These are phyloP conservation scores for Globisporangium cystogenes DNA, from an alignment of 352 stramenopile species.

Conservation along the genomic window DNA sequence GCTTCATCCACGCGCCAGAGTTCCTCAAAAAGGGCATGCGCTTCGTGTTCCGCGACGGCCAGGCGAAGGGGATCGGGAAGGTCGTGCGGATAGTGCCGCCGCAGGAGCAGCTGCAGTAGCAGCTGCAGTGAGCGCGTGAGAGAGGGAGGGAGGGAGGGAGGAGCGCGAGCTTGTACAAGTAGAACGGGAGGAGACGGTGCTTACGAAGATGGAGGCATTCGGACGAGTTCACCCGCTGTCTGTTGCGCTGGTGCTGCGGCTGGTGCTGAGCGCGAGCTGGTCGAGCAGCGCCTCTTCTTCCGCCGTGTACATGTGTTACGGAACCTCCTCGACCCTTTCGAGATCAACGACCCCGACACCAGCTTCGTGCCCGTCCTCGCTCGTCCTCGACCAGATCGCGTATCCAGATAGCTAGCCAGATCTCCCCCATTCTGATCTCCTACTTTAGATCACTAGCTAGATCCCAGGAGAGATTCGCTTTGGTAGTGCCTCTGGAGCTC, in stretches of 20 bases:
- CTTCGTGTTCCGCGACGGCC: conserved; percentile 98
- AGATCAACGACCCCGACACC: too few species aligned
- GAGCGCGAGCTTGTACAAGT: neutral
- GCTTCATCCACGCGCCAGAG: conserved; percentile 90
- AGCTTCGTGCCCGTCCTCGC: too few species aligned
- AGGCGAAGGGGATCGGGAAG: conserved; percentile 96
- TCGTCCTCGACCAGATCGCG: too few species aligned
- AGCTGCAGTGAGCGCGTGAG: neutral
- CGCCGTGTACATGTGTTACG: conserved; percentile 77
- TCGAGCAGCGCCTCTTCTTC: conserved; percentile 75
- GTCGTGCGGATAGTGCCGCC: conserved; percentile 68
- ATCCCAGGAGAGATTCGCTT: too few species aligned
- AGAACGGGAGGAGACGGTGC: neutral
- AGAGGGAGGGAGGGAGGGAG: neutral
- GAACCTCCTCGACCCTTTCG: too few species aligned
- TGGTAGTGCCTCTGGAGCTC: too few species aligned
- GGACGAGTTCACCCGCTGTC: neutral
- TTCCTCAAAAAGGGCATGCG: conserved; percentile 95
- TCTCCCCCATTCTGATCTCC: too few species aligned
- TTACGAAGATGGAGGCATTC: neutral
- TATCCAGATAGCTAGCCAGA: too few species aligned
- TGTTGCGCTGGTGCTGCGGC: conserved; percentile 11
- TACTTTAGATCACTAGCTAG: too few species aligned
- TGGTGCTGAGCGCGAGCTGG: conserved; percentile 27
- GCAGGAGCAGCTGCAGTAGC: conserved; percentile 18